Evolutionary conservation across 2,329 filamentous ascomycete genomes (phyloP), one percentile per base, ranked within the genome.

Genomic region (Dactylellina drechsleri): DNA sequence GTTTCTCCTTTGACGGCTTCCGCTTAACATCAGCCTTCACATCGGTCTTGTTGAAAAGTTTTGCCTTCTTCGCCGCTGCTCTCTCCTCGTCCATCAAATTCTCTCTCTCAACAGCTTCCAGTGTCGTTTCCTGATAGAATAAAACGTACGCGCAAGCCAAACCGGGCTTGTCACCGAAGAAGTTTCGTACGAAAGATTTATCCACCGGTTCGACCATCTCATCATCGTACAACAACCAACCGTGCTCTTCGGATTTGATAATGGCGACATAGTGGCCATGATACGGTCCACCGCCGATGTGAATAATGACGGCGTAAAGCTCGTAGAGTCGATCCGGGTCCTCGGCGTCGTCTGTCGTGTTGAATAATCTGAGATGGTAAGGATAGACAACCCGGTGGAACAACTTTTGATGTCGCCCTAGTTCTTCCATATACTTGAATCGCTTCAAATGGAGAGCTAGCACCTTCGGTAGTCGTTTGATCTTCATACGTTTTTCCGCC

Each of bases 401-500:
- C 50, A 99, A 87, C 83, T 99, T 99, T 82, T 98, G 93, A 76
- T 99, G 84, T 65, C 93, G 88, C 78, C 93, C 95, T 80, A 96
- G 88, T 81, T 98, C 94, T 81, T 98, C 95, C 1, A 94, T 97
- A 81, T 97, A 99, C 83, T 98, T 98, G 85, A 99, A 99, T 67
- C 95, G 89, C 83, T 99, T 99, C 77, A 99, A 83, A 81, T 99
- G 95, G 70, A 99, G 84, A 3, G 95, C 93, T 77, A 99, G 83
- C 73, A 99, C 92, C 80, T 92, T 93, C 2, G 95, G 95, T 80
- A 98, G 84, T 62, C 92, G 88, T 84, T 99, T 98, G 79, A 99
- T 94, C 85, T 98, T 99, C 95, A 99, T 99, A 77, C 95, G 88
- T 85, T 98, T 99, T 82, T 99, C 95, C 0, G 95, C 95, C 83